These are phyloP conservation scores for Trichophyton equinum DNA, from an alignment of 2,329 filamentous ascomycete species.

Conservation along the genomic window DNA sequence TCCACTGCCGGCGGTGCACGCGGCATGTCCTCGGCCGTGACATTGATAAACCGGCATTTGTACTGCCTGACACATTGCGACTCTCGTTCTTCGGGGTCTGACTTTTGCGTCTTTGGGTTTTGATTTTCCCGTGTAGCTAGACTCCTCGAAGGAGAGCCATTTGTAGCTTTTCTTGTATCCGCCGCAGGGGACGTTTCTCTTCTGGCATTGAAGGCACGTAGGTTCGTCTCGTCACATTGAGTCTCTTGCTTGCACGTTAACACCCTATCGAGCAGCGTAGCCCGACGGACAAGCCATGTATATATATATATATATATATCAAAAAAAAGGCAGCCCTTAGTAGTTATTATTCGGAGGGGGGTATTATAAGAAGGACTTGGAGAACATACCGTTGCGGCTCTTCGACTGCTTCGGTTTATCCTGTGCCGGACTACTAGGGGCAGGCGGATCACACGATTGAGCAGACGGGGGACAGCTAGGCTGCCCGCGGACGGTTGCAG, in stretches of 20 bases:
- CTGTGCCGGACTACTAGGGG: neutral
- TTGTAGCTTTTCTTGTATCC: slow-evolving; percentile 67
- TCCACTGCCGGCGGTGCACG: neutral
- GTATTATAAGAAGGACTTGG: neutral
- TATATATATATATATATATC: neutral
- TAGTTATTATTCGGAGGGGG: neutral
- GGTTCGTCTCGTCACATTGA: slow-evolving; percentile 62
- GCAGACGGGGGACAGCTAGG: neutral
- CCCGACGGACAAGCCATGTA: neutral
- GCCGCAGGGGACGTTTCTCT: slow-evolving; percentile 52
- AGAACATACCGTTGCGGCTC: slow-evolving; percentile 56
- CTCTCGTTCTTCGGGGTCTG: slow-evolving; percentile 17
- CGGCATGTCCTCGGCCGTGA: neutral
- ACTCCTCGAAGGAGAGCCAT: slow-evolving; percentile 58
- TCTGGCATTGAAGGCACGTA: slow-evolving; percentile 52
- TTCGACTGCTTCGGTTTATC: slow-evolving; percentile 59
- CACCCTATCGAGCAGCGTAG: slow-evolving; percentile 41
- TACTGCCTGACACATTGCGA: neutral
- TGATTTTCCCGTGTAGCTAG: slow-evolving; percentile 36
- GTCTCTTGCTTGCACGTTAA: slow-evolving; percentile 59
- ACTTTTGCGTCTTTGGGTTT: slow-evolving; percentile 35
- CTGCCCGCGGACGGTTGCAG: neutral
- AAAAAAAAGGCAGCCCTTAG: slow-evolving; percentile 7
- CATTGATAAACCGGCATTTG: neutral
- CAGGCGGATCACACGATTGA: neutral